Evolutionary conservation across 208 protist species (phyloP).

Genomic region (Trypanosoma caninum): DNA sequence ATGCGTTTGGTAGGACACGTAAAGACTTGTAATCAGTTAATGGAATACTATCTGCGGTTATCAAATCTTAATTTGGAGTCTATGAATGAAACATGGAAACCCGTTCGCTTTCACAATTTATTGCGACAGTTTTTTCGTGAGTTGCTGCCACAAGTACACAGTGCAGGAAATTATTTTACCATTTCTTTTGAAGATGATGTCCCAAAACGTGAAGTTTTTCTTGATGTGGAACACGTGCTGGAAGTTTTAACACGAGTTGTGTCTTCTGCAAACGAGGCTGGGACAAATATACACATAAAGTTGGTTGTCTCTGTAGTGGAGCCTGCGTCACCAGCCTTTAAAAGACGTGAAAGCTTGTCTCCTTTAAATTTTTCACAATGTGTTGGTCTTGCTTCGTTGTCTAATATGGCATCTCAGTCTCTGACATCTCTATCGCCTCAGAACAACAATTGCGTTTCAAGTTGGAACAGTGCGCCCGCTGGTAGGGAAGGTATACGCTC

Average conservation of each 20-base stretch:
- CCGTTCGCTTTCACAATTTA: conserved; percentile 50
- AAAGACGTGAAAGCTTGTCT: not conserved
- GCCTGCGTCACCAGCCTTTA: not conserved
- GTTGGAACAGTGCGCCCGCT: not conserved
- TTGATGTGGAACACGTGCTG: conserved; percentile 61
- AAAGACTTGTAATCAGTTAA: conserved; percentile 57
- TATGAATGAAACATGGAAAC: conserved; percentile 68
- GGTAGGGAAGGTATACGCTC: conserved; percentile 1
- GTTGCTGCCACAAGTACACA: conserved; percentile 25
- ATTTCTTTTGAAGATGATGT: conserved; percentile 53
- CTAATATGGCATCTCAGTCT: not conserved
- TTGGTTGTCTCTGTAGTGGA: not conserved
- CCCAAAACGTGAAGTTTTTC: conserved; percentile 64
- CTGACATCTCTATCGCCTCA: not conserved
- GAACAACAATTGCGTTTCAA: not conserved
- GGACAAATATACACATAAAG: not conserved
- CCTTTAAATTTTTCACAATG: not conserved
- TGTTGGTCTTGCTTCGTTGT: not conserved
- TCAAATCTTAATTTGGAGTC: conserved; percentile 76
- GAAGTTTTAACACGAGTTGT: conserved; percentile 48
- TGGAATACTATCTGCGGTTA: conserved; percentile 70
- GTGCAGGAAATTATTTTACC: conserved; percentile 34
- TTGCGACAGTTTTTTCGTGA: conserved; percentile 56
- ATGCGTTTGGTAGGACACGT: conserved; percentile 58
- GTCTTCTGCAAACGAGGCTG: conserved; percentile 1